Base-by-base conservation (phyloP, 2,329 filamentous ascomycete species). In the Blumeriella jaapii region DNA sequence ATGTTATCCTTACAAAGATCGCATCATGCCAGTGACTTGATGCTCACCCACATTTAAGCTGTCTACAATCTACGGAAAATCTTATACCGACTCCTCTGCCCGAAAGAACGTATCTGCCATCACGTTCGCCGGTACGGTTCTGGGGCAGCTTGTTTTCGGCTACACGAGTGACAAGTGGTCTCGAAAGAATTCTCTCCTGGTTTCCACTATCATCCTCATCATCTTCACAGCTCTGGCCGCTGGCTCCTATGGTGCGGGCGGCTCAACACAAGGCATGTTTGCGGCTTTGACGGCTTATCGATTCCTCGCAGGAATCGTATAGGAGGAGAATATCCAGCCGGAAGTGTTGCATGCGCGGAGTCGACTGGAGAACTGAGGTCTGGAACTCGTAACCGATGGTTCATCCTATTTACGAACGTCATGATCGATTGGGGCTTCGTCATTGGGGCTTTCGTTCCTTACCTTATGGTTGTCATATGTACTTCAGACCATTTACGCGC, bases 381-480 rank as follows among this genome's bases (percentile, higher is more conserved):
- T 11, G 87, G 87, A 8, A 79, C 80, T 11, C 69, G 87, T n/a
- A 89, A 95, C 55, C 69, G 81, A 24, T 93, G 85, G 84, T 95
- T 87, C 54, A 83, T 89, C 49, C 67, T 93, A 45, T 93, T 91
- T 58, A 93, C 83, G 29, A 93, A 93, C 58, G 74, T 81, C 15
- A 82, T 86, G 65, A 93, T 93, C 41, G 83, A 93, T 54, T 71
- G 75, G 34, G 86, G 83, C 1, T 94, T 93, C 46, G 47, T 52
- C 2, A 65, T 89, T 36, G 78, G 83, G 6, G 78, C 82, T 0
- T 74, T 93, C 42, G 74, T 91, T 2, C 82, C 85, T 0, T 76
- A 77, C 59, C 63, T 81, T 29, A 57, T 80, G 17, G 68, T 74
- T 9, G 48, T 74, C 47, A 71, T 77, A 14, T 65, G 68, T 38